Conservation (phyloP, 148 eudicot species). For the Agrostemma githago region DNA sequence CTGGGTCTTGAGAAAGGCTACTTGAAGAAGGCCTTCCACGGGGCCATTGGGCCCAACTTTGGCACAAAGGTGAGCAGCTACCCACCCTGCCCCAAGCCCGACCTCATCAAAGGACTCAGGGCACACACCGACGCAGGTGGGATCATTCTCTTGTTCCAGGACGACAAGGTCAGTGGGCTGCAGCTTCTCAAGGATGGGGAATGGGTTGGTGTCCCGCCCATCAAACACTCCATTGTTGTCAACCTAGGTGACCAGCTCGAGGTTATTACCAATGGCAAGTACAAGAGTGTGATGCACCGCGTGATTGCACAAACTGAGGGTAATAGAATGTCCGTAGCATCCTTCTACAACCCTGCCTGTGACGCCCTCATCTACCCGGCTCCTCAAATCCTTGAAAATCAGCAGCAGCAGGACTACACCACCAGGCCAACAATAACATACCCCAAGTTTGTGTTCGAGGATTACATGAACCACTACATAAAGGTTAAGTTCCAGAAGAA, state of each 20-base stretch:
- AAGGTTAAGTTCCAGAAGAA: constrained; percentile 81
- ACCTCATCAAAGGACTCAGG: constrained; percentile 81
- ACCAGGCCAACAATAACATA: too few relatives aligned
- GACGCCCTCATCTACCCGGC: constrained; percentile 90
- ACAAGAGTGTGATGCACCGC: constrained; percentile 91
- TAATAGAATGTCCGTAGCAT: constrained; percentile 82
- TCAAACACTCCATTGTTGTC: constrained; percentile 82
- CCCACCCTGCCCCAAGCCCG: constrained; percentile 88
- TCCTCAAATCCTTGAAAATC: constrained; percentile 50
- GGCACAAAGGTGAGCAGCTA: constrained; percentile 95
- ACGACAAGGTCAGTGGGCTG: constrained; percentile 78
- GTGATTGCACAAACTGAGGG: constrained; percentile 79
- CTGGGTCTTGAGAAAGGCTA: constrained; percentile 87
- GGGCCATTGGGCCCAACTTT: constrained; percentile 77
- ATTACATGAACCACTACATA: constrained; percentile 85
- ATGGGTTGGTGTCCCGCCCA: constrained; percentile 92
- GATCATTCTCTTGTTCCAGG: constrained; percentile 78
- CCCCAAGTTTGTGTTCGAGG: constrained; percentile 83
- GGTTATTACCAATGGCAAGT: constrained; percentile 90
- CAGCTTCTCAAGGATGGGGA: constrained; percentile 80
- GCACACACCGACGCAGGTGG: constrained; percentile 99
- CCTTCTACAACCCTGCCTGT: constrained; percentile 94
- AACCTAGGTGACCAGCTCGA: constrained; percentile 93
- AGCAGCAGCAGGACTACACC: constrained; percentile 29
- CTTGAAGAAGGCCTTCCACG: constrained; percentile 68